Evolutionary conservation across 805 yeast species (phyloP).

Genomic region (Torulaspora indica): DNA sequence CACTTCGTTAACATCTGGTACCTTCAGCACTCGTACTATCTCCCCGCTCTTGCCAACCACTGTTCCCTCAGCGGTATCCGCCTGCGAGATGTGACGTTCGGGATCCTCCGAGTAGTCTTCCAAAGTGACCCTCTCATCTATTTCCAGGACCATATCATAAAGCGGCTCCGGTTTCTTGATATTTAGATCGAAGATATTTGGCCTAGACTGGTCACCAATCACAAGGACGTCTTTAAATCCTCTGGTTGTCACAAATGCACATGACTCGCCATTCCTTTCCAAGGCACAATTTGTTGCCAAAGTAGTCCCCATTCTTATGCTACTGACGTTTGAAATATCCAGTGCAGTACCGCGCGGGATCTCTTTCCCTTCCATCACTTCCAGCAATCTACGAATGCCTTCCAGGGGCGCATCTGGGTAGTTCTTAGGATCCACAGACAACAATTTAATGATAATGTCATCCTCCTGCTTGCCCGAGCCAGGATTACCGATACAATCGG

Average conservation of each 20-base stretch:
- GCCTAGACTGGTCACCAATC: slow-evolving; percentile 91
- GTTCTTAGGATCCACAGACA: slow-evolving; percentile 85
- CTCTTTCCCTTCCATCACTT: slow-evolving; percentile 45
- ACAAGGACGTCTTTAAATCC: slow-evolving; percentile 80
- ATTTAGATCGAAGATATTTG: slow-evolving; percentile 78
- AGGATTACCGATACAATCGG: slow-evolving; percentile 60
- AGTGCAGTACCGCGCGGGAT: slow-evolving; percentile 60
- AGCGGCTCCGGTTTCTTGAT: slow-evolving; percentile 67
- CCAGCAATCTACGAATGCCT: slow-evolving; percentile 78
- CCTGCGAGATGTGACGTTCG: slow-evolving; percentile 19
- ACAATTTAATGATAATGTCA: slow-evolving; percentile 67
- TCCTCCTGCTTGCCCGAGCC: slow-evolving; percentile 45
- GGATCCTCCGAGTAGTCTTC: slow-evolving; percentile 80
- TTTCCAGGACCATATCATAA: slow-evolving; percentile 71
- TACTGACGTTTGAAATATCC: slow-evolving; percentile 58
- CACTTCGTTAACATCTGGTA: slow-evolving; percentile 46
- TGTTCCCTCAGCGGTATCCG: slow-evolving; percentile 26
- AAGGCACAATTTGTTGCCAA: slow-evolving; percentile 93
- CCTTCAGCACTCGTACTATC: slow-evolving; percentile 50
- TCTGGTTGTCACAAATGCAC: slow-evolving; percentile 79
- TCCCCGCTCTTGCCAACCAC: slow-evolving; percentile 66
- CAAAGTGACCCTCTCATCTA: slow-evolving; percentile 85
- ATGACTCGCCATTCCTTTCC: slow-evolving; percentile 87
- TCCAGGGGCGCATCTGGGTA: slow-evolving; percentile 89
- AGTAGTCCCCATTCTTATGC: slow-evolving; percentile 87